Base-by-base conservation (phyloP, 1,139 yeast species). In the Debaryomyces psychrophilus region DNA sequence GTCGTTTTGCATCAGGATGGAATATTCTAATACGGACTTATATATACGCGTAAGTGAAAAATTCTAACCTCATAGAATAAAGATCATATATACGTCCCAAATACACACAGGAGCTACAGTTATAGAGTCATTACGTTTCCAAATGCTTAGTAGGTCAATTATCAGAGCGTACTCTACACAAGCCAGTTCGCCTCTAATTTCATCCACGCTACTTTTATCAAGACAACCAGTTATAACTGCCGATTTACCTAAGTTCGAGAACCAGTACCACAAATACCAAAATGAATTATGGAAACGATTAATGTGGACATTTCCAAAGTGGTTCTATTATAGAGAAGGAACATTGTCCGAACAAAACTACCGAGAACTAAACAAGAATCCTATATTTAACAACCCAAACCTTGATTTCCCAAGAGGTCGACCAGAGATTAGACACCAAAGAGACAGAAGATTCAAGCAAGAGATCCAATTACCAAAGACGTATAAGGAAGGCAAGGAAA, bases 291-390 rank as follows among this genome's bases (percentile, higher is more conserved):
- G 92, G 76, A 85, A 84, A 60, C 79, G 98, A 61, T 76, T 93
- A 55, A 90, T 92, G 96, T 90, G 97, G 96, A 90, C 98, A 0
- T 93, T 93, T 67, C 98, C 99, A 5, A 84, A 86, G 57, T 90
- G 92, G 81, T 92, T 83, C 65, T 95, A 90, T 72, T 93, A 86
- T 72, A 88, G 87, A 64, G 86, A 81, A 57, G 98, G 98, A 52
- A 87, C 98, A 1, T 73, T 93, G 53, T 82, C 96, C 8, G 97
- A 90, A 63, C 88, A 90, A 64, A 82, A 82, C 59, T 93, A 83
- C 68, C 71, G 83, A 46, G 82, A 84, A 57, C 84, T 87, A 41
- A 96, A 92, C 62, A 77, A 76, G 50, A 85, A 85, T 45, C 96
- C 97, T 8, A 80, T 84, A 2, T 78, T 83, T 44, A 79, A 82